Percentiles rank a stretch among this genome's conserved stretches.
phyloP scores from a whole-genome alignment of 164 flowering plant genomes.

The Vitis rotundifolia region DNA sequence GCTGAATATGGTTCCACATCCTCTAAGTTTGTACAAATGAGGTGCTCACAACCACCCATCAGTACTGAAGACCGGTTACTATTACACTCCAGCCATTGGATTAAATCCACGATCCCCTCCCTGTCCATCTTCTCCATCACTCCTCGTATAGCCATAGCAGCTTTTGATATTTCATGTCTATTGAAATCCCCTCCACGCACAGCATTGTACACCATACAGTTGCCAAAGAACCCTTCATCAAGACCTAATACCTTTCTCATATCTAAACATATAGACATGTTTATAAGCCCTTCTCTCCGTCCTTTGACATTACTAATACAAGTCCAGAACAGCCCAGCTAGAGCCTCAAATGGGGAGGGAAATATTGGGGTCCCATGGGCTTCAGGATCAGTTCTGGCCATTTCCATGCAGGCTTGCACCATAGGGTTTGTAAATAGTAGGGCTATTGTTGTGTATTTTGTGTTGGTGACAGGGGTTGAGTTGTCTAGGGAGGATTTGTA shows the following conservation, averaged over 20 bases:
- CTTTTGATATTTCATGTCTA: slow-evolving; percentile 22
- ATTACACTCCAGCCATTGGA: slow-evolving; percentile 46
- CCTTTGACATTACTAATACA: slow-evolving; percentile 50
- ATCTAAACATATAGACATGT: slow-evolving; percentile 55
- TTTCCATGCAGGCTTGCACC: slow-evolving; percentile 48
- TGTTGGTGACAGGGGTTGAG: neutral
- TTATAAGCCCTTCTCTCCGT: slow-evolving; percentile 28
- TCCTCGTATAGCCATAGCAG: slow-evolving; percentile 32
- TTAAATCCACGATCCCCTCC: slow-evolving; percentile 46
- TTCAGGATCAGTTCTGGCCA: slow-evolving; percentile 16
- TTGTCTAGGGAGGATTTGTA: slow-evolving; percentile 34
- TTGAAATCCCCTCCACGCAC: slow-evolving; percentile 24
- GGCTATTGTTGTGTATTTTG: slow-evolving; percentile 36
- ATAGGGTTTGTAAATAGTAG: slow-evolving; percentile 39
- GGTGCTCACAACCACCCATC: slow-evolving; percentile 30
- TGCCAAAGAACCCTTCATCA: slow-evolving; percentile 59
- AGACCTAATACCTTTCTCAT: slow-evolving; percentile 44
- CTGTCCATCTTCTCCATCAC: slow-evolving; percentile 28
- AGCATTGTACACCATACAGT: slow-evolving; percentile 55
- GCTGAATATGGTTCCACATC: slow-evolving; percentile 26
- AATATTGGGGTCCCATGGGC: neutral
- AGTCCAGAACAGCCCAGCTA: slow-evolving; percentile 60
- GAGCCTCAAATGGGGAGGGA: slow-evolving; percentile 49
- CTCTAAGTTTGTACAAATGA: slow-evolving; percentile 52
- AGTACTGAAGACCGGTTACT: slow-evolving; percentile 3